phyloP scores from a whole-genome alignment of 129 eudicot genomes.

The Helichrysum umbraculigerum region DNA sequence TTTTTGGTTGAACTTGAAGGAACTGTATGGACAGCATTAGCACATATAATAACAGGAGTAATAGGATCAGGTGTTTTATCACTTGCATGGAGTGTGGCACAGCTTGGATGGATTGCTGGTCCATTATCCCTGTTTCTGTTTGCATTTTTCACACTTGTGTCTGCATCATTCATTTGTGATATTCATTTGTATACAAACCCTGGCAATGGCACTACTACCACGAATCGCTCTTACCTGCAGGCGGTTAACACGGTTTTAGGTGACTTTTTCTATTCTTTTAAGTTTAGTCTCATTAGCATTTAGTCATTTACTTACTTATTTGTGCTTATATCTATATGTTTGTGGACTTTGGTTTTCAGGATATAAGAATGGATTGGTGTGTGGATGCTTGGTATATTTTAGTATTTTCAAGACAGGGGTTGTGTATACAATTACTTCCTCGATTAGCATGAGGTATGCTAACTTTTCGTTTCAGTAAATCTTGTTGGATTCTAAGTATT shows the following conservation, averaged over 20 bases:
- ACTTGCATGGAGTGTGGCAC: slow-evolving; percentile 82
- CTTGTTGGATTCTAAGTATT: not conserved
- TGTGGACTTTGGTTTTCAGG: slow-evolving; percentile 48
- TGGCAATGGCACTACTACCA: slow-evolving; percentile 36
- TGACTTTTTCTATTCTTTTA: not conserved
- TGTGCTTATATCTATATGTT: not conserved
- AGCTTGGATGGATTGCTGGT: slow-evolving; percentile 92
- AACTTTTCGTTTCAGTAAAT: not conserved
- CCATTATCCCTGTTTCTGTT: slow-evolving; percentile 54
- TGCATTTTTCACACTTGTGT: slow-evolving; percentile 52
- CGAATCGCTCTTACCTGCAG: slow-evolving; percentile 58
- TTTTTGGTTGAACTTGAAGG: slow-evolving; percentile 38
- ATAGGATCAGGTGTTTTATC: slow-evolving; percentile 92
- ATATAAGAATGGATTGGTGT: slow-evolving; percentile 45
- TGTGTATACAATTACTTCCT: slow-evolving; percentile 71
- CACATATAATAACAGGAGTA: slow-evolving; percentile 83
- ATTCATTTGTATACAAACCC: slow-evolving; percentile 50
- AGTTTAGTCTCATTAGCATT: not conserved
- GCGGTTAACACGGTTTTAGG: slow-evolving; percentile 68
- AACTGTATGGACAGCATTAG: slow-evolving; percentile 77
- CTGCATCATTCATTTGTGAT: slow-evolving; percentile 52
- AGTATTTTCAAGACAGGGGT: slow-evolving; percentile 66
- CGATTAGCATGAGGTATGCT: slow-evolving; percentile 64
- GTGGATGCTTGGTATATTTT: slow-evolving; percentile 54
- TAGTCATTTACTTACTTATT: not conserved